Evolutionary conservation across 2,329 filamentous ascomycete genomes (phyloP).

Genomic region (Pseudogymnoascus sp.): DNA sequence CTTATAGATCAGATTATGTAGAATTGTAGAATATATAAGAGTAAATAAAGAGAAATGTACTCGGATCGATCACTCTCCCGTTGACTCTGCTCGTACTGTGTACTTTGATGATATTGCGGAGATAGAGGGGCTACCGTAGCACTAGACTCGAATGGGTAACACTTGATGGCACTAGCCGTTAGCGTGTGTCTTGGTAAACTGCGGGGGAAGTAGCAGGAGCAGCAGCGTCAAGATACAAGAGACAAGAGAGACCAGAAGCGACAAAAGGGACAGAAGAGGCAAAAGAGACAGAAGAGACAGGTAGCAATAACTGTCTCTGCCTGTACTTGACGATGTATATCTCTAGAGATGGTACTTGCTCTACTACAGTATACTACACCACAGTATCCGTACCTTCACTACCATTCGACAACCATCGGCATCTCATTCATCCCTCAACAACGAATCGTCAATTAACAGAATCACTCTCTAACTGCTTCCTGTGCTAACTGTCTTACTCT

Average conservation of each 20-base stretch:
- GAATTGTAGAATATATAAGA: too few species aligned
- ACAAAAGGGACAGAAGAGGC: background rate
- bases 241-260: background rate
- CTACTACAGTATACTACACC: background rate
- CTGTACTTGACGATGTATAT: background rate
- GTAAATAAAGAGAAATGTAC: background rate
- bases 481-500: background rate
- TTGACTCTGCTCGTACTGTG: background rate
- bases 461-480: background rate
- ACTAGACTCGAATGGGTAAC: background rate
- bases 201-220: background rate
- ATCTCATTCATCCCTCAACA: background rate
- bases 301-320: background rate
- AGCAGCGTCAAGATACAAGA: background rate
- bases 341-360: background rate
- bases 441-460: background rate
- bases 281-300: too few species aligned
- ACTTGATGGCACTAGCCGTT: background rate
- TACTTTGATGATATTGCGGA: background rate
- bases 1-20: background rate
- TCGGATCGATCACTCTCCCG: background rate
- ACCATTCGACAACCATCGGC: background rate
- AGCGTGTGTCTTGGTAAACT: conserved; percentile 6
- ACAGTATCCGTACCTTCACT: background rate
- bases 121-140: conserved; percentile 6